Conservation (phyloP, 495 filamentous ascomycete species). For the Hypoxylon fragiforme region DNA sequence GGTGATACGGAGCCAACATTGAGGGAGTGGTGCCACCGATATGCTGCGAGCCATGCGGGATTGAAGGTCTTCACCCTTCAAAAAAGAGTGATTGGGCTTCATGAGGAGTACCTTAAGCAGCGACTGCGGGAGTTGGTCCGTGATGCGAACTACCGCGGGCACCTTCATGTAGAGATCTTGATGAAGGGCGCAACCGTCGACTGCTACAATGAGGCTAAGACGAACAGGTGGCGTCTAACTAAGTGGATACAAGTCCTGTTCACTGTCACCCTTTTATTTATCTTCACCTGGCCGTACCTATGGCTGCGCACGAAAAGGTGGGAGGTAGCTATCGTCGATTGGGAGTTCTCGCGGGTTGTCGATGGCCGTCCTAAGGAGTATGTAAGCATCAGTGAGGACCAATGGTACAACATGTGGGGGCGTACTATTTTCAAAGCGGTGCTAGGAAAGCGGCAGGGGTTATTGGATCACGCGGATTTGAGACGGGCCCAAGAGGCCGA, state of each 20-base stretch:
- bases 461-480: slow-evolving; percentile 47
- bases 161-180: slow-evolving; percentile 55
- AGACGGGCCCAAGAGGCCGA: slow-evolving; percentile 41
- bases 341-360: slow-evolving; percentile 49
- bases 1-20: slow-evolving; percentile 48
- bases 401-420: slow-evolving; percentile 53
- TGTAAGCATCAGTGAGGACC: slow-evolving; percentile 50
- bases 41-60: slow-evolving; percentile 50
- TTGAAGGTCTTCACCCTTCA: slow-evolving; percentile 57
- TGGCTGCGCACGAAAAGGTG: slow-evolving; percentile 65
- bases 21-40: slow-evolving; percentile 60
- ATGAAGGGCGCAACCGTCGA: slow-evolving; percentile 51
- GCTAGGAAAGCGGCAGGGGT: slow-evolving; percentile 43
- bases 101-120: slow-evolving; percentile 48
- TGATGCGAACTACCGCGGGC: slow-evolving; percentile 63
- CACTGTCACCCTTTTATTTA: slow-evolving; percentile 61
- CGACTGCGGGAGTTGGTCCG: slow-evolving; percentile 53
- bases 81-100: slow-evolving; percentile 55
- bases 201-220: slow-evolving; percentile 57
- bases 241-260: slow-evolving; percentile 62
- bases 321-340: slow-evolving; percentile 58
- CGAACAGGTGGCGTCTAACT: slow-evolving; percentile 61
- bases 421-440: slow-evolving; percentile 47
- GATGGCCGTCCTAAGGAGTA: slow-evolving; percentile 43
- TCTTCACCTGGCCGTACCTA: slow-evolving; percentile 66